phyloP scores from a whole-genome alignment of 2,329 filamentous ascomycete species.

The Calonectria pteridis region DNA sequence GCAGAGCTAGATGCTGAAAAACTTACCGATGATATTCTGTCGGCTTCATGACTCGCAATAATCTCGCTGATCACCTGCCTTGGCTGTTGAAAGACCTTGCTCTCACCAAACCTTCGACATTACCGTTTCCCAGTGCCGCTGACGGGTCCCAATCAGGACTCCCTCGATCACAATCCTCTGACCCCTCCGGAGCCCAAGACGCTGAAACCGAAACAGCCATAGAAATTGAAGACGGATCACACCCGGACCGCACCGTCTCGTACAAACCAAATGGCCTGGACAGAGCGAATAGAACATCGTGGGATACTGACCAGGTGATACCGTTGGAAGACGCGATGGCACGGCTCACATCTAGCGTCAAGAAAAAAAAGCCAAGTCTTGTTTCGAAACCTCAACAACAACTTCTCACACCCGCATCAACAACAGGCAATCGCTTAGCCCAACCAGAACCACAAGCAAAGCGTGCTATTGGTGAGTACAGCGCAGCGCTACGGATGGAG shows the following conservation, averaged over 20 bases:
- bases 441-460: constrained; percentile 35
- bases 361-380: constrained; percentile 59
- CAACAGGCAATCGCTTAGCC: constrained; percentile 32
- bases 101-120: constrained; percentile 55
- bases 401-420: constrained; percentile 55
- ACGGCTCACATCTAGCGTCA: constrained; percentile 57
- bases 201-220: constrained; percentile 5
- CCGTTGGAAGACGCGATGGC: constrained; percentile 57
- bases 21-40: constrained; percentile 40
- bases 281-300: constrained; percentile 35
- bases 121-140: constrained; percentile 51
- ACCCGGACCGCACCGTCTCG: constrained; percentile 17
- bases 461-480: constrained; percentile 26
- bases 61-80: constrained; percentile 67
- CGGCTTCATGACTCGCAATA: constrained; percentile 73
- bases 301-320: constrained; percentile 44
- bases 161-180: constrained; percentile 43
- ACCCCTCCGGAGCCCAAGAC: constrained; percentile 23
- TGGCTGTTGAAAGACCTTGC: constrained; percentile 67
- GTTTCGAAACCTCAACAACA: constrained; percentile 55
- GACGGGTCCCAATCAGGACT: constrained; percentile 41
- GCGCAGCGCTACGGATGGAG: not conserved
- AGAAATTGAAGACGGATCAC: constrained; percentile 13
- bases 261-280: constrained; percentile 39
- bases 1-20: constrained; percentile 34